Base-by-base conservation (phyloP, 2,329 filamentous ascomycete species). In the Penicillium sp. region DNA sequence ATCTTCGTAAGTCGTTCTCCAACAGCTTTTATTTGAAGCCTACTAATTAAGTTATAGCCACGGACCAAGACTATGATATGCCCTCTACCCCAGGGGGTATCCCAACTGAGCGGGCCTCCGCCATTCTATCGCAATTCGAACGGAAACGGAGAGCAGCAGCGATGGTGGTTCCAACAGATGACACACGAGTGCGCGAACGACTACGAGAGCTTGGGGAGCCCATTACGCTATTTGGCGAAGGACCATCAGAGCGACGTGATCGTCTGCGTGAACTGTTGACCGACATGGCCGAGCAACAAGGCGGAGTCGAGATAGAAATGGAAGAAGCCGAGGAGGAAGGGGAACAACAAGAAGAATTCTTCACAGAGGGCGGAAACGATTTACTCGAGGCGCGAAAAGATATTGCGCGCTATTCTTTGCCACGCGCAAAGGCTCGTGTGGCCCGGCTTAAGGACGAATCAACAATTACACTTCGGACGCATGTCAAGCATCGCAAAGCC, bases 191-290 rank as follows among this genome's bases (percentile, higher is more conserved):
- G 47, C 89, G 92, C 59, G 81, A 86, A 38, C 87, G 85, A 64
- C 82, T 97, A 58, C 87, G 94, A 63, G 89, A 94, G 68, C 82
- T 96, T 62, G 91, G 90, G n/a, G 90, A 99, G 71, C 94, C 94
- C 11, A 87, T 97, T 54, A 99, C 93, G 0, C 81, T 97, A 0
- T 99, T 99, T 64, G 94, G 92, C 57, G 94, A 99, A 77, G 91
- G 90, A 0, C 87, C 88, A 1, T 87, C 85, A 27, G 93, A 97
- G 67, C 82, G 94, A 58, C 84, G 95, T 78, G 92, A 96, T 70
- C 86, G 94, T 62, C 76, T 99, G 68, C 86, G 94, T 62, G 89
- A 91, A 67, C 78, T 97, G 29, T 79, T 99, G 63, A 87, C 87
- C 2, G 85, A 88, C 50, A 84, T 91, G 62, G 83, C 85, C 1